Conservation (phyloP, 2,329 filamentous ascomycete species). For the Aspergillus novofumigatus region DNA sequence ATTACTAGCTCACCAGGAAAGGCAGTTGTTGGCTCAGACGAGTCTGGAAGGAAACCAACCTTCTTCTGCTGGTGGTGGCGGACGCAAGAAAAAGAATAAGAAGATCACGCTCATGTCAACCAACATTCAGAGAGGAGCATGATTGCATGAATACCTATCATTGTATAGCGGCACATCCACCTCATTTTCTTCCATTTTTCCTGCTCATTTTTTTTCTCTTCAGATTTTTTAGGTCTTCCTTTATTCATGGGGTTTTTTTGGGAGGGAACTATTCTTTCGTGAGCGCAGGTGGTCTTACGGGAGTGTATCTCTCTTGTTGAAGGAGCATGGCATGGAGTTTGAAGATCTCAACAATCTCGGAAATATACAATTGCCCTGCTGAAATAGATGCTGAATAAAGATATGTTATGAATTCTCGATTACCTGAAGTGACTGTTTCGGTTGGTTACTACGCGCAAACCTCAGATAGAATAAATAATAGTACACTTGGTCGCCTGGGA, state of each 20-base stretch:
- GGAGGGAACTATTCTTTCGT: neutral
- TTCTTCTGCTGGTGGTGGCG: constrained; percentile 18
- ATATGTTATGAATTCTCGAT: neutral
- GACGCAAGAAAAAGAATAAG: constrained; percentile 62
- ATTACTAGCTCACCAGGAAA: constrained; percentile 59
- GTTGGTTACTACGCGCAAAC: neutral
- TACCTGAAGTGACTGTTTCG: neutral
- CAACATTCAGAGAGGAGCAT: constrained; percentile 56
- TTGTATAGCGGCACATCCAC: neutral
- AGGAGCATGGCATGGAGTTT: constrained; percentile 8
- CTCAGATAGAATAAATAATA: neutral
- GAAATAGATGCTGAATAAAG: neutral
- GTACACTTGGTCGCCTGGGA: no score
- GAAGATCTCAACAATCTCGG: constrained; percentile 1
- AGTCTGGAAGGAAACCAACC: constrained; percentile 28
- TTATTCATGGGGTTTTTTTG: neutral
- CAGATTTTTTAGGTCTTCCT: neutral
- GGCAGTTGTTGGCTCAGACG: constrained; percentile 47
- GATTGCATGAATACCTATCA: constrained; percentile 39
- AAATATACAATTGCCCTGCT: constrained; percentile 2
- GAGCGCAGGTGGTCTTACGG: neutral
- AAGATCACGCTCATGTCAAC: constrained; percentile 68
- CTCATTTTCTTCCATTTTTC: neutral
- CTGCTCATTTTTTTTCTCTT: neutral
- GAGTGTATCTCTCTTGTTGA: neutral